Base-by-base conservation (phyloP, 352 stramenopile species). In the Phytophthora litchii region DNA sequence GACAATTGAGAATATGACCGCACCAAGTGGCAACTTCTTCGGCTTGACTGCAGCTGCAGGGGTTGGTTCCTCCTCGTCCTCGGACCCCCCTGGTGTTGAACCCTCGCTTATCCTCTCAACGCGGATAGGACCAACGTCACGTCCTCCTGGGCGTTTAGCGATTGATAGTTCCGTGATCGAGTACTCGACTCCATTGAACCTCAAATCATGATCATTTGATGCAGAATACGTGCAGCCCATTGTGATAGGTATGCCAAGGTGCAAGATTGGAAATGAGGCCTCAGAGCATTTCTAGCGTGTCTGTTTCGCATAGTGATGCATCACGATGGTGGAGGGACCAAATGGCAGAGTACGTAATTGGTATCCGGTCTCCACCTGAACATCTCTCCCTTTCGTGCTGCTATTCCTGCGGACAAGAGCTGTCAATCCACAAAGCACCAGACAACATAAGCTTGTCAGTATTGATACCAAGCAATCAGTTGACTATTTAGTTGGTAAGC, bases 141-240 rank as follows among this genome's bases (percentile, higher is more conserved):
- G 21, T 27, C 61, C 54, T 38, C 65, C 65, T 17, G 60, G 65
- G 9, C 61, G 65, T 17, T 70, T 72, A 11, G 57, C 72, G 13
- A 70, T 47, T 13, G 53, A 64, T 12, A 66, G 17, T 32, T 80
- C 65, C 3, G n/a, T 60, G 14, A 58, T 32, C 11, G 25, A 64
- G 21, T 42, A 60, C n/a, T 67, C 60, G 0, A 52, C 19, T 13
- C 42, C 54, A 16, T 58, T 41, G 23, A 47, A 19, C 17, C 53
- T 60, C 16, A 72, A 41, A 41, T 65, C 51, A 14, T 62, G 46
- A 41, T 81, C 70, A 47, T 72, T 70, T 31, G 61, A 48, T 25
- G 50, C 72, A 34, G 80, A 89, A 38, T 76, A 61, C 20, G 50
- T 45, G 69, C 65, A 74, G 34, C 65, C 65, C 65, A 74, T 74